Evolutionary conservation across 2,329 filamentous ascomycete genomes (phyloP).

Genomic region (Ophiocordyceps camponoti-floridani): DNA sequence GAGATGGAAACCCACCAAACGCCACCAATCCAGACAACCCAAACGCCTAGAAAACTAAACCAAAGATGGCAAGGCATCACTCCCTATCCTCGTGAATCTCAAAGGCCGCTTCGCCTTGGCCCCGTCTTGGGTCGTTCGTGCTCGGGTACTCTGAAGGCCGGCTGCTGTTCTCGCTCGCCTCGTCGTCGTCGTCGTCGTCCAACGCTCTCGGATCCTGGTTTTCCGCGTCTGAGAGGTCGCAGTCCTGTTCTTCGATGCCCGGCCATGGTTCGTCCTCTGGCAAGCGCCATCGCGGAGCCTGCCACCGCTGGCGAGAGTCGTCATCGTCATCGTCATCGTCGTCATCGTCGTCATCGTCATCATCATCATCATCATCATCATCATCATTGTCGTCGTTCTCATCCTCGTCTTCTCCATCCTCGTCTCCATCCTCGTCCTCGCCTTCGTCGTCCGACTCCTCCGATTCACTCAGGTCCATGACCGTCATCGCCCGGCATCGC

Average conservation of each 20-base stretch:
- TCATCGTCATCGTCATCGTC: conserved; percentile 7
- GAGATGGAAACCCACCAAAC: too few species aligned
- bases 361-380: neutral
- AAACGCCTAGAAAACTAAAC: neutral
- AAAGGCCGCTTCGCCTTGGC: conserved; percentile 14
- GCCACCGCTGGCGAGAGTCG: conserved; percentile 11
- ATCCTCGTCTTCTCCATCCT: neutral
- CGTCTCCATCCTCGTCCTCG: conserved; percentile 8
- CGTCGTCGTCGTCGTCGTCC: conserved; percentile 12
- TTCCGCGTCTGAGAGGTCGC: conserved; percentile 32
- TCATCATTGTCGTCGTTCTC: conserved; percentile 4
- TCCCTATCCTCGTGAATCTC: conserved; percentile 21
- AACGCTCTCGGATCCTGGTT: conserved; percentile 25
- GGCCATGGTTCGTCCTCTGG: conserved; percentile 40
- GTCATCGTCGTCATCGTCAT: conserved; percentile 8
- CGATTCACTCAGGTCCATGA: conserved; percentile 15
- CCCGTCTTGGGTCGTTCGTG: conserved; percentile 25
- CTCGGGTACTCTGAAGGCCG: conserved; percentile 38
- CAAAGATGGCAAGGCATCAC: too few species aligned
- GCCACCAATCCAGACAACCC: too few species aligned
- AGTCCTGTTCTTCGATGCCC: conserved; percentile 37
- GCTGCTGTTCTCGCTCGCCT: conserved; percentile 29
- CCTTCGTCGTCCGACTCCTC: conserved; percentile 16
- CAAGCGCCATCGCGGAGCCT: conserved; percentile 9
- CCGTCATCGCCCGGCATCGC: neutral